Conservation (phyloP, 192 early-diverging fungal species). For the Pilobolus umbonatus region DNA sequence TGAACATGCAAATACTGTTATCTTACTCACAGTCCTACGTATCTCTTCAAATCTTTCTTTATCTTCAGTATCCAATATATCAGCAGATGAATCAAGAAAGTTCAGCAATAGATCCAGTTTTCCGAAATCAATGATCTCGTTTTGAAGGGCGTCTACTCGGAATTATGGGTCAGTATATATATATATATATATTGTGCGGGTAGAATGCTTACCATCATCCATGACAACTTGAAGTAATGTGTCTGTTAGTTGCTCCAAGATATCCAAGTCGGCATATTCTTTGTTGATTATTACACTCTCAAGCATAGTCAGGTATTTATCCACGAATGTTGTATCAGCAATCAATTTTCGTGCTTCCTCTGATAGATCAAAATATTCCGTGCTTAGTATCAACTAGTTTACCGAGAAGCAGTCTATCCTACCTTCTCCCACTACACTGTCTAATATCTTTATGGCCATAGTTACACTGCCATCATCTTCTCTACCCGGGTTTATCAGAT, state of each 20-base stretch:
- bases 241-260: constrained; percentile 31
- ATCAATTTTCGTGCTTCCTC: neutral
- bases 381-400: too few species aligned
- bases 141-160: constrained; percentile 36
- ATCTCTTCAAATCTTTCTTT: constrained; percentile 43
- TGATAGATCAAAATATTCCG: neutral
- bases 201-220: constrained; percentile 30
- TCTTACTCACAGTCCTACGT: constrained; percentile 39
- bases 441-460: constrained; percentile 20
- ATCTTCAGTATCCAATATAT: constrained; percentile 43
- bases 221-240: constrained; percentile 31
- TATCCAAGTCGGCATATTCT: constrained; percentile 26
- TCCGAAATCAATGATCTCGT: constrained; percentile 31
- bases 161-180: neutral
- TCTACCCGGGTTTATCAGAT: constrained; percentile 18
- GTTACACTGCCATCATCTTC: constrained; percentile 16
- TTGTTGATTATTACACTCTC: constrained; percentile 10
- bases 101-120: constrained; percentile 35
- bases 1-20: constrained; percentile 40
- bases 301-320: constrained; percentile 17
- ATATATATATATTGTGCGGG: neutral
- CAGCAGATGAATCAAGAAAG: constrained; percentile 39
- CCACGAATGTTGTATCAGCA: constrained; percentile 3
- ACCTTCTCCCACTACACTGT: constrained; percentile 22
- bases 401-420: too few species aligned